These are phyloP conservation scores for Ascochyta clinopodiicola DNA, from an alignment of 2,329 filamentous ascomycete species.

Conservation along the genomic window DNA sequence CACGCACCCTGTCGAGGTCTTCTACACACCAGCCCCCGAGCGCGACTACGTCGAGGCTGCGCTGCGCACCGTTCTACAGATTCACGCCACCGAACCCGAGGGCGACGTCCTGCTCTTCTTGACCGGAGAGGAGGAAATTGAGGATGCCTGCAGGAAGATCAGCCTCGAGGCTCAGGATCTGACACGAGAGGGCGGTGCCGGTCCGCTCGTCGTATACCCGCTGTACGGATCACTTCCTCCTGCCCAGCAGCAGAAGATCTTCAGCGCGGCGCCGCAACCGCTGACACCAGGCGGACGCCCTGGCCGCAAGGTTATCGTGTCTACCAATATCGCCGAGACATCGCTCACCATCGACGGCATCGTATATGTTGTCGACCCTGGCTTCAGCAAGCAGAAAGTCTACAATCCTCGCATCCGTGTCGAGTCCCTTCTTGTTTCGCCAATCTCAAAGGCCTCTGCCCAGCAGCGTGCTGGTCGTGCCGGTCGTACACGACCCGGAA, in stretches of 20 bases:
- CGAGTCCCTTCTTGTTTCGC: slow-evolving; percentile 95
- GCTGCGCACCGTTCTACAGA: slow-evolving; percentile 92
- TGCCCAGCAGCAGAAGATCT: slow-evolving; percentile 92
- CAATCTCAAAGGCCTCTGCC: slow-evolving; percentile 96
- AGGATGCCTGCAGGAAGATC: slow-evolving; percentile 94
- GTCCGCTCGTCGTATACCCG: slow-evolving; percentile 87
- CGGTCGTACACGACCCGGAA: slow-evolving; percentile 96
- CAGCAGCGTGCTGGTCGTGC: slow-evolving; percentile 98
- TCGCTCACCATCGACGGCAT: slow-evolving; percentile 98
- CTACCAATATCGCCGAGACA: slow-evolving; percentile 98
- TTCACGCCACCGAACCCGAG: slow-evolving; percentile 89
- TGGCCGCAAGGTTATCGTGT: slow-evolving; percentile 92
- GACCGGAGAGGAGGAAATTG: slow-evolving; percentile 98
- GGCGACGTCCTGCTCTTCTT: slow-evolving; percentile 94
- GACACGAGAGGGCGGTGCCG: slow-evolving; percentile 86
- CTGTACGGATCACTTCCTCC: slow-evolving; percentile 94
- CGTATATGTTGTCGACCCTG: slow-evolving; percentile 98
- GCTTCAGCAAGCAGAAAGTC: slow-evolving; percentile 99
- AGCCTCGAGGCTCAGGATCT: slow-evolving; percentile 89
- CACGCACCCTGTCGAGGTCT: slow-evolving; percentile 96
- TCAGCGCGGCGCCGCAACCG: slow-evolving; percentile 82
- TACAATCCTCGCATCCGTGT: slow-evolving; percentile 97
- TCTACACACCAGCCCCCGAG: slow-evolving; percentile 96
- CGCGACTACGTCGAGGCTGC: slow-evolving; percentile 96
- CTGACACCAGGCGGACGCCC: slow-evolving; percentile 77